Base-by-base conservation (phyloP, 805 yeast genomes). In the Suhomyces prunicola region DNA sequence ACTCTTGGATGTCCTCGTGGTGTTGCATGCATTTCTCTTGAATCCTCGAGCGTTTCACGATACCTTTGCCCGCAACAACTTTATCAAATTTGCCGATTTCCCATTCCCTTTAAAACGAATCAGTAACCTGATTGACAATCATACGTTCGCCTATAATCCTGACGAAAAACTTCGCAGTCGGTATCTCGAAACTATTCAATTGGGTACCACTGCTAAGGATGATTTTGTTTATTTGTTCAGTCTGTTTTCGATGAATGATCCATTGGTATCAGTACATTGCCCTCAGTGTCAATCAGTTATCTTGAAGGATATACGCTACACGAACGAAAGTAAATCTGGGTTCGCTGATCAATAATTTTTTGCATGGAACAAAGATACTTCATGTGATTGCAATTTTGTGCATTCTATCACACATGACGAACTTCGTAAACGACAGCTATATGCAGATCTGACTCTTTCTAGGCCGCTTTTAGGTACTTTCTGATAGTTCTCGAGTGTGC, bases 11-110 rank as follows among this genome's bases (percentile, higher is more conserved):
- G 59, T 65, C 2, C 22, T 62, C 10, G 51, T 64, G 60, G 62
- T 65, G 10, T 65, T 68, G 69, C 61, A 65, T 46, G 55, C 64
- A 1, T 62, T 64, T 47, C 44, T 62, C 36, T 54, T 63, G 49
- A 61, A 64, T 33, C 64, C 67, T 4, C 45, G 49, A 31, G 23
- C 60, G 1, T 56, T 47, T 35, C 57, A 59, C 46, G 63, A 62
- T 23, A 50, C 47, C 6, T 56, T 58, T 35, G 51, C 45, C 4
- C 53, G 64, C 19, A 60, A 58, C 46, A 40, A 56, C 41, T 57
- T 62, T 27, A 27, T 54, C 8, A 50, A 52, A 39, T 61, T 64
- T 42, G 51, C 60, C 13, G 47, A 44, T 7, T 55, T 45, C 46
- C 61, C 62, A 4, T 64, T 65, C 41, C 70, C 70, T 4, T 50